Evolutionary conservation across 495 filamentous ascomycete species (phyloP).

Genomic region (Aspergillus taichungensis): DNA sequence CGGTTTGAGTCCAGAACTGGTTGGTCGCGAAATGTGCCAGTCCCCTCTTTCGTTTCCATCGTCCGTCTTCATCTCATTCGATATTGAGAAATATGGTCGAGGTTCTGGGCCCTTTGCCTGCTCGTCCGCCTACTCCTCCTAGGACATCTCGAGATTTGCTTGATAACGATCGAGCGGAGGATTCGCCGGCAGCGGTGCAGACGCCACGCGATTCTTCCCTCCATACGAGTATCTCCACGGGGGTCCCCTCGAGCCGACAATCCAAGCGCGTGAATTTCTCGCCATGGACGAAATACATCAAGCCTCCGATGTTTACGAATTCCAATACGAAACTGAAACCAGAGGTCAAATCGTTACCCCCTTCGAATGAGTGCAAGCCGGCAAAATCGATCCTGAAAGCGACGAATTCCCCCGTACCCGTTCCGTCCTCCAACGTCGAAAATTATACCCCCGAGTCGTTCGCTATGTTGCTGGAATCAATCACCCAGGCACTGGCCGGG

Average conservation of each 20-base stretch:
- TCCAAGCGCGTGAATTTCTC: conserved; percentile 73
- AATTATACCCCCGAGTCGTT: conserved; percentile 36
- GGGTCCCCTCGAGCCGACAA: conserved; percentile 27
- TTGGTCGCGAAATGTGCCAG: conserved; percentile 26
- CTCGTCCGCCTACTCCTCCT: conserved; percentile 54
- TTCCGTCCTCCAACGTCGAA: conserved; percentile 28
- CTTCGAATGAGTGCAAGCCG: conserved; percentile 57
- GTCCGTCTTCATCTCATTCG: conserved; percentile 8
- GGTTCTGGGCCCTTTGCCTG: conserved; percentile 40
- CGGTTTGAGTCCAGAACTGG: conserved; percentile 14
- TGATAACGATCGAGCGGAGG: conserved; percentile 18
- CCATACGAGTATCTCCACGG: conserved; percentile 28
- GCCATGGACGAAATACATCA: conserved; percentile 61
- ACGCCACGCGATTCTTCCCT: conserved; percentile 44
- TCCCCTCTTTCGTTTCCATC: conserved; percentile 7
- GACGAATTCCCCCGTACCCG: conserved; percentile 35
- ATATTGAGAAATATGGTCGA: conserved; percentile 40
- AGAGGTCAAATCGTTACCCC: conserved; percentile 40
- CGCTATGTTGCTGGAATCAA: conserved; percentile 72
- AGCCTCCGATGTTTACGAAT: conserved; percentile 41
- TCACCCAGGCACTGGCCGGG: conserved; percentile 66
- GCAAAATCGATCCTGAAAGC: conserved; percentile 83
- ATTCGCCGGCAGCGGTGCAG: conserved; percentile 28
- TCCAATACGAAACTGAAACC: conserved; percentile 34
- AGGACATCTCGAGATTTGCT: conserved; percentile 40